These are phyloP conservation scores for Elongisporangium anandrum DNA, from an alignment of 352 stramenopile species.

Conservation along the genomic window DNA sequence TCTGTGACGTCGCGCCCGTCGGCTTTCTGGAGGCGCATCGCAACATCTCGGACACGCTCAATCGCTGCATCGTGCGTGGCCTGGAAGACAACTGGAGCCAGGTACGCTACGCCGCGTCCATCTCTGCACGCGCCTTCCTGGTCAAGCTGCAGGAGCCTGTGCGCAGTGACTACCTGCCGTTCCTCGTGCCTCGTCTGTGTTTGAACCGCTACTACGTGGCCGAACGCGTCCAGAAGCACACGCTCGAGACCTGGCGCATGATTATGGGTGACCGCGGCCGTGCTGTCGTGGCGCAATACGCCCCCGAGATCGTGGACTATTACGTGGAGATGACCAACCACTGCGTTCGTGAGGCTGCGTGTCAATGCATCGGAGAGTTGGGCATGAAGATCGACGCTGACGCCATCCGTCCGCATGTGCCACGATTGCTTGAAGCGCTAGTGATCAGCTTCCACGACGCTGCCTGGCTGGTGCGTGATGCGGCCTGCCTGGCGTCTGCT, in stretches of 20 bases:
- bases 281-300: conserved; percentile 82
- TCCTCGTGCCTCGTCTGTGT: conserved; percentile 93
- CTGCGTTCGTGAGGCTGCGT: conserved; percentile 94
- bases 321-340: conserved; percentile 96
- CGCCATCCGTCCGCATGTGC: conserved; percentile 68
- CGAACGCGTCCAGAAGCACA: conserved; percentile 95
- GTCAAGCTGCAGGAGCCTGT: conserved; percentile 57
- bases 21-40: conserved; percentile 43
- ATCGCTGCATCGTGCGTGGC: conserved; percentile 67
- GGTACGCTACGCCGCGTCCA: conserved; percentile 93
- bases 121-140: conserved; percentile 88
- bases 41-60: conserved; percentile 37
- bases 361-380: conserved; percentile 94
- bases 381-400: conserved; percentile 82
- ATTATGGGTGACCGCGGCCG: conserved; percentile 84
- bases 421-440: conserved; percentile 76
- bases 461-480: conserved; percentile 95
- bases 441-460: conserved; percentile 96
- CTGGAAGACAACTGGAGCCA: conserved; percentile 98
- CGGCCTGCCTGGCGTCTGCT: conserved; percentile 88
- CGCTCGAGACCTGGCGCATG: conserved; percentile 93
- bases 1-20: conserved; percentile 39
- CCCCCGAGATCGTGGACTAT: conserved; percentile 90
- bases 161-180: conserved; percentile 54
- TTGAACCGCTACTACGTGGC: conserved; percentile 97